phyloP scores from a whole-genome alignment of 2,329 filamentous ascomycete species.

The Torrubiella hemipterigena region DNA sequence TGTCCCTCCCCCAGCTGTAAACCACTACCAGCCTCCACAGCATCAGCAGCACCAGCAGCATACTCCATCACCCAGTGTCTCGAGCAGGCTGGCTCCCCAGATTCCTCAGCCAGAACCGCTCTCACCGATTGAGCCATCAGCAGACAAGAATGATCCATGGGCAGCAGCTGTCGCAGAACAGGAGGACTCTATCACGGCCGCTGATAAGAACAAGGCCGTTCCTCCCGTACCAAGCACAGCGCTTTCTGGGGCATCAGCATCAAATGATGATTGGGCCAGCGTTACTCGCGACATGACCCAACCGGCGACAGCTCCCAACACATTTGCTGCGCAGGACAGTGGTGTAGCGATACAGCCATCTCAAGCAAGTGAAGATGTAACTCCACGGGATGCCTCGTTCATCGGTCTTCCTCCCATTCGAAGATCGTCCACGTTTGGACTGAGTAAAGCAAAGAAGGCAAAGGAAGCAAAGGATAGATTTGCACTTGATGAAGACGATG shows the following conservation, averaged over 20 bases:
- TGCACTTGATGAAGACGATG: slow-evolving; percentile 20
- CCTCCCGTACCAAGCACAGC: no score
- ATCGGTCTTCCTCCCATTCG: slow-evolving; percentile 46
- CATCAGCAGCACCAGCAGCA: slow-evolving; percentile 6
- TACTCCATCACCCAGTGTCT: slow-evolving; percentile 3
- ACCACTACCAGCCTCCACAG: no score
- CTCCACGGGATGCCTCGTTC: slow-evolving; percentile 37
- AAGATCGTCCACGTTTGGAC: slow-evolving; percentile 43
- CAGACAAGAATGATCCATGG: not conserved
- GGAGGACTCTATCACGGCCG: no score
- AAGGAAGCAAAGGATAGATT: slow-evolving; percentile 19
- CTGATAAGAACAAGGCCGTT: no score
- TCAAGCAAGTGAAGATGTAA: slow-evolving; percentile 12
- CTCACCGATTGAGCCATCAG: slow-evolving; percentile 13
- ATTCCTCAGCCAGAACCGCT: slow-evolving; percentile 17
- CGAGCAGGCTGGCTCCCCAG: slow-evolving; percentile 8
- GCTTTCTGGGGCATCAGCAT: no score
- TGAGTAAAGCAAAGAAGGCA: slow-evolving; percentile 22
- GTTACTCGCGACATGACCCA: no score
- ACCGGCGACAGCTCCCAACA: no score
- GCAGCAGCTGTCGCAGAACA: not conserved
- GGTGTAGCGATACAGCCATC: slow-evolving; percentile 6
- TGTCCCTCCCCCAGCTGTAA: no score
- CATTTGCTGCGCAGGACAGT: slow-evolving; percentile 2
- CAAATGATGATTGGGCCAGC: no score